Evolutionary conservation across 2,329 filamentous ascomycete species (phyloP).

Genomic region (Exophiala phaeomuriformis): DNA sequence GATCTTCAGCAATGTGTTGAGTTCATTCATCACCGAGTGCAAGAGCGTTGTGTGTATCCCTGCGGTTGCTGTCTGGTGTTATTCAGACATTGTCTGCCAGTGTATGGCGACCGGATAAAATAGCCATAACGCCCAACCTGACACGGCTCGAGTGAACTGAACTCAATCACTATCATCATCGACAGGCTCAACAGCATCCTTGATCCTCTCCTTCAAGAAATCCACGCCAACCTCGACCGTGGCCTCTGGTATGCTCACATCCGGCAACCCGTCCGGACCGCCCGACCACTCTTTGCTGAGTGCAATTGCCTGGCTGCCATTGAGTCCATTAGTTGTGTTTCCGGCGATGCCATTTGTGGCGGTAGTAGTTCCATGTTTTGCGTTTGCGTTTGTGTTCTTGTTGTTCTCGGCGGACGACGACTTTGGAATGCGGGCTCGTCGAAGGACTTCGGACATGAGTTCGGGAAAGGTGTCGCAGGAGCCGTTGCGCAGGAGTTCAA

Average conservation of each 20-base stretch:
- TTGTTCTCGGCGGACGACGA: constrained; percentile 12
- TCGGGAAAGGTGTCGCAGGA: constrained; percentile 52
- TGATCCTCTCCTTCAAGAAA: constrained; percentile 46
- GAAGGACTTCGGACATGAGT: constrained; percentile 47
- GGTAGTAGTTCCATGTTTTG: constrained; percentile 21
- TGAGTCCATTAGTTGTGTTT: constrained; percentile 11
- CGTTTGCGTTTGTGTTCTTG: constrained; percentile 14
- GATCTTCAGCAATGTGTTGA: too few species aligned
- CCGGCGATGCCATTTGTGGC: constrained; percentile 13
- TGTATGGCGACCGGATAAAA: too few species aligned
- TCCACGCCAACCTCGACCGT: constrained; percentile 47
- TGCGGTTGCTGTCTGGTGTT: too few species aligned
- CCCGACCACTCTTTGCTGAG: constrained; percentile 33
- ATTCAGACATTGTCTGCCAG: too few species aligned
- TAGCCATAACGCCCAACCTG: too few species aligned
- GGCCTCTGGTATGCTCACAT: constrained; percentile 44
- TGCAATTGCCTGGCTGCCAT: constrained; percentile 28
- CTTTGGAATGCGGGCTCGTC: constrained; percentile 35
- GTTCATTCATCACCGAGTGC: too few species aligned
- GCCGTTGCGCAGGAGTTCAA: constrained; percentile 51
- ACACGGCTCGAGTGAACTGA: neutral
- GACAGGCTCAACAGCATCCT: constrained; percentile 44
- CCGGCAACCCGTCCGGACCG: constrained; percentile 32
- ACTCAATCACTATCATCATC: constrained; percentile 31
- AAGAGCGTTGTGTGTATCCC: too few species aligned